Evolutionary conservation across 305 asterid species (phyloP).

Genomic region (Euphrasia arctica): DNA sequence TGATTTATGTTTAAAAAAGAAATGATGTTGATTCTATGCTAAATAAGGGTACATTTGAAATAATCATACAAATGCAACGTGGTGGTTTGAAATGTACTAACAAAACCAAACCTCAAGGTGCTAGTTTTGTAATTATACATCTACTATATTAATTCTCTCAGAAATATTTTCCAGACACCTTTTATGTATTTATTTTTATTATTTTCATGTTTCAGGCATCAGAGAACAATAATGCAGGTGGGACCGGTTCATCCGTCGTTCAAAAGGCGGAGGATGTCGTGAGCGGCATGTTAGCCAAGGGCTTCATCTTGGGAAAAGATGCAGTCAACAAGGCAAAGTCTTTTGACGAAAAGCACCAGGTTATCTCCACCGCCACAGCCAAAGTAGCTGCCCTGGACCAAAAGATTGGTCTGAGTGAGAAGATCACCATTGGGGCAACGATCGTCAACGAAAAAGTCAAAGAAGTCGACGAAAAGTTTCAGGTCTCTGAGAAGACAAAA

Average conservation of each 20-base stretch:
- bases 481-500: conserved; percentile 69
- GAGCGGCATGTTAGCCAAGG: conserved; percentile 76
- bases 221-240: conserved; percentile 30
- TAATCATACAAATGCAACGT: not conserved
- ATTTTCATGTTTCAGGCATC: conserved; percentile 35
- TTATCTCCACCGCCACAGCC: conserved; percentile 63
- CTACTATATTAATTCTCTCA: not conserved
- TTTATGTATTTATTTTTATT: conserved; percentile 28
- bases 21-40: not conserved
- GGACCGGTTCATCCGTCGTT: conserved; percentile 45
- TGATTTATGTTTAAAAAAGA: not conserved
- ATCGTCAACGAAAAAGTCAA: conserved; percentile 63
- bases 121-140: not conserved
- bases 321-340: conserved; percentile 65
- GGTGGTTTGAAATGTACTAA: not conserved
- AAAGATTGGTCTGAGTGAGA: conserved; percentile 68
- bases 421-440: conserved; percentile 56
- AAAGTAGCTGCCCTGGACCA: conserved; percentile 66
- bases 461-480: conserved; percentile 72
- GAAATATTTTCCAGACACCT: not conserved
- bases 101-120: not conserved
- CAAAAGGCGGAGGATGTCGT: conserved; percentile 75
- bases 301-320: conserved; percentile 65
- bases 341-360: conserved; percentile 65
- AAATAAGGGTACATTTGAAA: not conserved